Evolutionary conservation across 2,329 filamentous ascomycete genomes (phyloP).

Genomic region (Sclerotinia spermophila): DNA sequence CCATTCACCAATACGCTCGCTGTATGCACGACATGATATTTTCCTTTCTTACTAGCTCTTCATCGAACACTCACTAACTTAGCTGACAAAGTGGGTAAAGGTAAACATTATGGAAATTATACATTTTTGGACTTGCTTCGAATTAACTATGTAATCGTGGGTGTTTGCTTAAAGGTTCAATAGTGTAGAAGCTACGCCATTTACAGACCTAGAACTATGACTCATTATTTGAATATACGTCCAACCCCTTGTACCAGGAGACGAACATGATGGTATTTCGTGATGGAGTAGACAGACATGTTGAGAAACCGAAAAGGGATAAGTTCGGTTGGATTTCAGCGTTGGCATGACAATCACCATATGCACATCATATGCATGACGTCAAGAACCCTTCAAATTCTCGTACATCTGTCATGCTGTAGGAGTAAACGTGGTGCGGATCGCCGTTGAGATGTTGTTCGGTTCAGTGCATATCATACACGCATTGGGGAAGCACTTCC

Average conservation of each 20-base stretch:
- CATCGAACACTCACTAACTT: neutral
- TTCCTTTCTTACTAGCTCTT: neutral
- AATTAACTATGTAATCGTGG: too few species aligned
- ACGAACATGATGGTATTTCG: neutral
- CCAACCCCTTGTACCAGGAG: neutral
- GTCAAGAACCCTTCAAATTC: too few species aligned
- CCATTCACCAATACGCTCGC: neutral
- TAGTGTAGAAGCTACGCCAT: neutral
- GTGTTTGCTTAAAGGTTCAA: neutral
- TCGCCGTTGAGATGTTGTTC: neutral
- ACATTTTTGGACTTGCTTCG: neutral
- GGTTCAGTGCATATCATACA: too few species aligned
- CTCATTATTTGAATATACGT: too few species aligned
- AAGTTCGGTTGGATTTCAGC: neutral
- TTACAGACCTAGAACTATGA: neutral
- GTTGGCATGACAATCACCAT: too few species aligned
- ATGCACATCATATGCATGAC: too few species aligned
- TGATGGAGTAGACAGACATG: neutral
- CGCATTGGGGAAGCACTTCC: neutral
- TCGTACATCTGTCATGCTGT: too few species aligned
- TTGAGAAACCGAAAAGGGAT: neutral
- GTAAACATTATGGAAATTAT: too few species aligned
- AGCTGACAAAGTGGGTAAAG: neutral
- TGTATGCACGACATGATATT: neutral
- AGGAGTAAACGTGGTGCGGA: too few species aligned